Percentiles rank a stretch among this genome's conserved stretches.
Evolutionary conservation across 1,284 basidiomycete species (phyloP).

Genomic region (Trichosporon faecale): DNA sequence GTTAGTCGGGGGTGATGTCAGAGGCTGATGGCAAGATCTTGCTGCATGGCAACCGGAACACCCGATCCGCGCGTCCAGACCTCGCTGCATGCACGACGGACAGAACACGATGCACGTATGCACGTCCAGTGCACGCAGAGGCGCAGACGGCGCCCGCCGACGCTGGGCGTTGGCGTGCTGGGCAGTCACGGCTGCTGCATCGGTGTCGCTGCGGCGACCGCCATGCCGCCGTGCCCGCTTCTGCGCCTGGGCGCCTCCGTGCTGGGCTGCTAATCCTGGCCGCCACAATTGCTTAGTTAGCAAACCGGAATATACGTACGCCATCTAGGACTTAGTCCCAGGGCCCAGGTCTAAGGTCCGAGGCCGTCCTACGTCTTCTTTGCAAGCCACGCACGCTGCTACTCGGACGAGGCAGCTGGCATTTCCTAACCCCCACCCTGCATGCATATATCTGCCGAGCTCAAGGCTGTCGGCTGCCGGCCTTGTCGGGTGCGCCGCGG

Average conservation of each 20-base stretch:
- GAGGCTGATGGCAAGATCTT: background rate
- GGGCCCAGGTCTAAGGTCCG: background rate
- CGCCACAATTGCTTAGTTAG: background rate
- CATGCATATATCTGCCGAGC: background rate
- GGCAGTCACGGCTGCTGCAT: background rate
- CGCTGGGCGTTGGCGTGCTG: background rate
- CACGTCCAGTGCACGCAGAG: background rate
- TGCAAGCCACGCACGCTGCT: background rate
- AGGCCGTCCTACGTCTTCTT: background rate
- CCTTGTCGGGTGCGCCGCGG: background rate
- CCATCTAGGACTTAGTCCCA: background rate
- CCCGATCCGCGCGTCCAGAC: background rate
- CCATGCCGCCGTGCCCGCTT: background rate
- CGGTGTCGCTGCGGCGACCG: background rate
- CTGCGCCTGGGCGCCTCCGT: background rate
- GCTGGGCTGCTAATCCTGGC: background rate
- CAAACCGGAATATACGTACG: background rate
- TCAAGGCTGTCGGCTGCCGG: background rate
- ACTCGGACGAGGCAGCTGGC: background rate
- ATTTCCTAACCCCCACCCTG: background rate
- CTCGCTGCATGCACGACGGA: background rate
- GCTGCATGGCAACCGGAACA: background rate
- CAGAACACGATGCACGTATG: background rate
- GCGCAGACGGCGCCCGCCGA: background rate
- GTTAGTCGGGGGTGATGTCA: constrained; percentile 5